These are phyloP conservation scores for Termitomyces heimii DNA, from an alignment of 768 basidiomycete genomes.

Conservation along the genomic window DNA sequence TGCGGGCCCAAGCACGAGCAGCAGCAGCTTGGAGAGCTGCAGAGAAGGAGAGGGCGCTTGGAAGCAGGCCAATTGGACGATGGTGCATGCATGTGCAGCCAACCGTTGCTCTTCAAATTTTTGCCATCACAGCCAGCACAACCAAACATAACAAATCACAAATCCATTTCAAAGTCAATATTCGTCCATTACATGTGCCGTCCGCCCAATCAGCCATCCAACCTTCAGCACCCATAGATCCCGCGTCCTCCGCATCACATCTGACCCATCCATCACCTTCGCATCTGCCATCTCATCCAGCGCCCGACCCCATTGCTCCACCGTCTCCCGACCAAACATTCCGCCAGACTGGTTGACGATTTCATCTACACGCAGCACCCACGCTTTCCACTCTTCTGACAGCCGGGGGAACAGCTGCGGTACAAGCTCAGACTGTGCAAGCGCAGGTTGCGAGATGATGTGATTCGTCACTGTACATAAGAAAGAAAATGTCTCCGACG, in stretches of 20 bases:
- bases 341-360: slow-evolving; percentile 67
- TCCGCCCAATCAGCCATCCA: slow-evolving; percentile 69
- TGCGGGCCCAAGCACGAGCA: slow-evolving; percentile 40
- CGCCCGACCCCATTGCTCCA: slow-evolving; percentile 59
- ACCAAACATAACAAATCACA: slow-evolving; percentile 9
- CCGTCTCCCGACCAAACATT: slow-evolving; percentile 75
- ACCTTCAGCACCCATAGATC: slow-evolving; percentile 71
- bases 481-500: slow-evolving; percentile 69
- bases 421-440: slow-evolving; percentile 53
- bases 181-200: slow-evolving; percentile 27
- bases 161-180: slow-evolving; percentile 1
- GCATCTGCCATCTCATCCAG: slow-evolving; percentile 61
- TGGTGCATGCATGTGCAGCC: slow-evolving; percentile 44
- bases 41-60: slow-evolving; percentile 22
- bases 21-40: slow-evolving; percentile 43
- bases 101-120: slow-evolving; percentile 9
- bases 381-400: slow-evolving; percentile 70
- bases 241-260: slow-evolving; percentile 32
- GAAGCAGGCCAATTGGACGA: slow-evolving; percentile 28
- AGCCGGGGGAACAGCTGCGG: slow-evolving; percentile 60
- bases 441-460: slow-evolving; percentile 59
- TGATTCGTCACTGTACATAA: slow-evolving; percentile 65
- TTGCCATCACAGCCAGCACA: slow-evolving; percentile 8
- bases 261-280: slow-evolving; percentile 31
- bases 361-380: slow-evolving; percentile 66